Evolutionary conservation across 352 stramenopile species (phyloP).

Genomic region (Pythium inflatum): DNA sequence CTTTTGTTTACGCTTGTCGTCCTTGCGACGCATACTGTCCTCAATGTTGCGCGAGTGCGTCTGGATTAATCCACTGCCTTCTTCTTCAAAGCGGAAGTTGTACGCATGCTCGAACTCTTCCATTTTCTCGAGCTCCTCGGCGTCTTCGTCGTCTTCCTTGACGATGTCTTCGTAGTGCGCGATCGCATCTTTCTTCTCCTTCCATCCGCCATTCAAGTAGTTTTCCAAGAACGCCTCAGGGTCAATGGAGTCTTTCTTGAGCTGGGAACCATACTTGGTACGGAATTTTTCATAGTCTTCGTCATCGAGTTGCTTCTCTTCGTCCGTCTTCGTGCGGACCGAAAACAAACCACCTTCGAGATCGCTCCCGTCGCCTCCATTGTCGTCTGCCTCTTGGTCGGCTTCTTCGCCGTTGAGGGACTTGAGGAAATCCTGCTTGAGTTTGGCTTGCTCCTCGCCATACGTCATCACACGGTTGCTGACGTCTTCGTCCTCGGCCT

Average conservation of each 20-base stretch:
- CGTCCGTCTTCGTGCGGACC: slow-evolving; percentile 65
- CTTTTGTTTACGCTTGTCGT: slow-evolving; percentile 96
- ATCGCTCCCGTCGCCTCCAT: slow-evolving; percentile 62
- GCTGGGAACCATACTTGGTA: slow-evolving; percentile 64
- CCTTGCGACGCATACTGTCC: slow-evolving; percentile 93
- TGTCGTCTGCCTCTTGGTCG: background rate
- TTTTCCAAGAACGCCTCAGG: slow-evolving; percentile 79
- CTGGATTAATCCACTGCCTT: slow-evolving; percentile 84
- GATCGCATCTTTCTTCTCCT: slow-evolving; percentile 69
- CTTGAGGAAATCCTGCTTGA: slow-evolving; percentile 70
- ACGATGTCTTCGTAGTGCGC: slow-evolving; percentile 86
- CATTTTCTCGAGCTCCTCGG: slow-evolving; percentile 92
- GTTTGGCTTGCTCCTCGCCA: slow-evolving; percentile 67
- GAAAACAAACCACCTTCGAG: slow-evolving; percentile 76
- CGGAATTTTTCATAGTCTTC: slow-evolving; percentile 67
- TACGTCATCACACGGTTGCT: slow-evolving; percentile 66
- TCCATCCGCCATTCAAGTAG: slow-evolving; percentile 83
- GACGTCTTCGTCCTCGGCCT: slow-evolving; percentile 57
- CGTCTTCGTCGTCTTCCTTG: slow-evolving; percentile 88
- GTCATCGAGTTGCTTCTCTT: slow-evolving; percentile 68
- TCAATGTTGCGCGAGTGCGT: slow-evolving; percentile 85
- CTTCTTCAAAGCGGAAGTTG: slow-evolving; percentile 99
- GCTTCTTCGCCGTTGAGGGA: slow-evolving; percentile 44
- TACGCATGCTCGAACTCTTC: slow-evolving; percentile 99
- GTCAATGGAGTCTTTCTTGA: slow-evolving; percentile 66